Evolutionary conservation across 495 filamentous ascomycete species (phyloP).

Genomic region (Coniosporium apollinis): DNA sequence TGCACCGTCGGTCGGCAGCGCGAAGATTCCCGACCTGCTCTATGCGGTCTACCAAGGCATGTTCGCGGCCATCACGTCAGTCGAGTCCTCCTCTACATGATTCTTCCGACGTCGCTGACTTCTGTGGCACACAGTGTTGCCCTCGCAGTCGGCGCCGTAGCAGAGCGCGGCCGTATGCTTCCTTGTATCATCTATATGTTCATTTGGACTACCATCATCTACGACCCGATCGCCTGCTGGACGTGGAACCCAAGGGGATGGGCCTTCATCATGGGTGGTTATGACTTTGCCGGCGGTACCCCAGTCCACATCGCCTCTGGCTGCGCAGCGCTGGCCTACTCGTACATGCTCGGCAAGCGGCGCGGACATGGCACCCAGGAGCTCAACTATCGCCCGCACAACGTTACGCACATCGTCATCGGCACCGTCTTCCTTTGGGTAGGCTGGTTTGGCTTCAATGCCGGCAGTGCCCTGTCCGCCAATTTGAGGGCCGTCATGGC

Average conservation of each 20-base stretch:
- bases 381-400: constrained; percentile 93
- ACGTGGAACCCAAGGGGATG: constrained; percentile 87
- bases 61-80: constrained; percentile 87
- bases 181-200: constrained; percentile 94
- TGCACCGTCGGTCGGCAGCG: constrained; percentile 65
- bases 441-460: constrained; percentile 98
- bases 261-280: constrained; percentile 66
- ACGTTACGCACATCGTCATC: constrained; percentile 91
- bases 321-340: constrained; percentile 64
- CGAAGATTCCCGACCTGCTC: constrained; percentile 68
- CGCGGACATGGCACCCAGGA: constrained; percentile 73
- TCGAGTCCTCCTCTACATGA: no score
- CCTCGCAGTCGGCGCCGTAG: constrained; percentile 79
- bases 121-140: constrained; percentile 46
- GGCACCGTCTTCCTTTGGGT: constrained; percentile 98
- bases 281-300: constrained; percentile 93
- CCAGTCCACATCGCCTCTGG: constrained; percentile 93
- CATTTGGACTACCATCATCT: constrained; percentile 78
- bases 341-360: constrained; percentile 67
- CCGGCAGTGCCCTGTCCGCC: constrained; percentile 73
- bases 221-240: constrained; percentile 48
- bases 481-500: constrained; percentile 79
- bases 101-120: neutral
- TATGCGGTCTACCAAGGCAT: constrained; percentile 96
- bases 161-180: constrained; percentile 87